Evolutionary conservation across 139 green algal genomes (phyloP), one percentile per base, ranked within the genome.

Genomic region (Coelastrella sp.): DNA sequence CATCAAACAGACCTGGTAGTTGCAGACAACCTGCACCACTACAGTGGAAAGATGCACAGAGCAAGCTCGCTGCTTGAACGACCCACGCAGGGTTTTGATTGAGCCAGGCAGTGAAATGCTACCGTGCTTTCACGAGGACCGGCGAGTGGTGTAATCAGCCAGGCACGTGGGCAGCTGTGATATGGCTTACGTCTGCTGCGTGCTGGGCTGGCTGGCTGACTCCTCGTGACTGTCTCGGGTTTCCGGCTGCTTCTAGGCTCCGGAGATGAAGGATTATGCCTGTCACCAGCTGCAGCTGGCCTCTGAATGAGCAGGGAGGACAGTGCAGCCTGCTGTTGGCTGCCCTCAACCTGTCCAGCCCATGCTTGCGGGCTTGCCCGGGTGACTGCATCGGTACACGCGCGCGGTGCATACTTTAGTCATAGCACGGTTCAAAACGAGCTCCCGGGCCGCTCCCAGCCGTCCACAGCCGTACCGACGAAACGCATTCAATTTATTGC

Each of bases 161-260:
- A 47, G 32, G 32, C 32, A 47, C 32, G 32, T 47, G 32, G 32
- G 32, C 32, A 47, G 32, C 32, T 66, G 13, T 61, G 80, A 19
- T 11, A 5, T 19, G 4, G 20, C 83, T 80, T 57, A 88, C 83
- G 83, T 60, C 68, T 80, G 11, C 65, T 88, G 10, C 83, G 47
- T 14, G 83, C 68, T 58, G 83, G 83, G 57, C 68, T 88, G 54
- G 83, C 10, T 68, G 83, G 83, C 64, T 88, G 83, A 61, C 68
- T 88, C 54, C 83, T 80, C 47, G 19, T 80, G 60, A 75, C n/a
- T 10, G 60, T 66, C 20, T 80, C 83, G 5, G 47, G 83, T 17
- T 64, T 65, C 6, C 80, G 10, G 77, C 77, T 65, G 77, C 77
- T 61, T 19, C 77, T 32, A 66, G 68, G 14, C 8, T 76, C 14